phyloP scores from a whole-genome alignment of 176 grass and related monocot genomes.

The Bromus sterilis region DNA sequence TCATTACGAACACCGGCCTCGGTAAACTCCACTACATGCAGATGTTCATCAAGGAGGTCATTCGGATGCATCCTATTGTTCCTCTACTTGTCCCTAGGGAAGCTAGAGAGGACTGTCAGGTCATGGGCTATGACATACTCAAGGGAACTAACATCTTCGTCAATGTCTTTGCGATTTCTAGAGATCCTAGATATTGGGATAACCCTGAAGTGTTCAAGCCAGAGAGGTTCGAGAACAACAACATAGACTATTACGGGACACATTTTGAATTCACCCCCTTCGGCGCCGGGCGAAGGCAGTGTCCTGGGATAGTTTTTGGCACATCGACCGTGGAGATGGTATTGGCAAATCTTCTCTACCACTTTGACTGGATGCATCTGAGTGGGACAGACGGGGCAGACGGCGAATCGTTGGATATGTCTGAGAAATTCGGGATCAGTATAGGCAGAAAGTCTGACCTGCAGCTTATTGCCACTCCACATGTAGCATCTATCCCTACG shows the following conservation, averaged over 20 bases:
- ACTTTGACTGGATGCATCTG: no score
- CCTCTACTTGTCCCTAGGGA: not conserved
- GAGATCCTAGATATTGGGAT: not conserved
- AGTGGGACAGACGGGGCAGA: no score
- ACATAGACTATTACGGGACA: not conserved
- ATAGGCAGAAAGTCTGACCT: not conserved
- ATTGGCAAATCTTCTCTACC: no score
- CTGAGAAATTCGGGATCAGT: not conserved
- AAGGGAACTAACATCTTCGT: not conserved
- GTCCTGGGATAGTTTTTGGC: no score
- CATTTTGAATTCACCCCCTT: not conserved
- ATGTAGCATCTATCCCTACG: no score
- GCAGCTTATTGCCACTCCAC: no score
- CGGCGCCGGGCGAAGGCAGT: no score
- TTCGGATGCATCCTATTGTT: not conserved
- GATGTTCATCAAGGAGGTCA: not conserved
- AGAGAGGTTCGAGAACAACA: not conserved
- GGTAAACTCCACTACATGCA: not conserved
- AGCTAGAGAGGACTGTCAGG: not conserved
- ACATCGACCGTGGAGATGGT: no score
- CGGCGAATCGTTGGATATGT: not conserved
- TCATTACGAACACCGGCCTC: not conserved
- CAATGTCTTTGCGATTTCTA: not conserved
- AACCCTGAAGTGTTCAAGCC: not conserved
- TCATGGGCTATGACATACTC: not conserved